These are phyloP conservation scores for Samsoniella hepiali DNA, from an alignment of 2,329 filamentous ascomycete genomes.

Conservation along the genomic window DNA sequence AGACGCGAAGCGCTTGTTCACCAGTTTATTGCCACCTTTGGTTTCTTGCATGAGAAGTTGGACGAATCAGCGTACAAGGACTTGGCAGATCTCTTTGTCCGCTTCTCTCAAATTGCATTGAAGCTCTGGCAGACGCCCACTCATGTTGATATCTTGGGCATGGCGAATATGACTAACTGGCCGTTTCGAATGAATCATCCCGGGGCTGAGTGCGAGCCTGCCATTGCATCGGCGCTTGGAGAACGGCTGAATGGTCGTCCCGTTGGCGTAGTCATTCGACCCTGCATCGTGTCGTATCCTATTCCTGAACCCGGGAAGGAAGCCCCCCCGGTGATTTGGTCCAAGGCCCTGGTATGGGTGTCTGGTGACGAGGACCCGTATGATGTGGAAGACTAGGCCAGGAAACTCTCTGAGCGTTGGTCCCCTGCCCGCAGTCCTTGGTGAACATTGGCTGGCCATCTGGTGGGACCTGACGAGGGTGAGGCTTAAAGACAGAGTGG, in stretches of 20 bases:
- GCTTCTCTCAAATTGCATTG: background rate
- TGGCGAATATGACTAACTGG: fast-evolving
- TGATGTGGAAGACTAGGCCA: background rate
- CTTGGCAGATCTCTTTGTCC: background rate
- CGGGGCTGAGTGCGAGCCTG: background rate
- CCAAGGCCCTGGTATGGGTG: constrained; percentile 10
- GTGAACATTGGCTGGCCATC: background rate
- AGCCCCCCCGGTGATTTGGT: background rate
- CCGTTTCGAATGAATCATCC: background rate
- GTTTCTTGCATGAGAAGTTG: background rate
- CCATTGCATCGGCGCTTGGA: background rate
- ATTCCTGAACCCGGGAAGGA: background rate
- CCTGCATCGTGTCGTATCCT: background rate
- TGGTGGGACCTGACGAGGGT: no score
- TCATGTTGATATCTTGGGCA: fast-evolving
- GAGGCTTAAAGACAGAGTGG: no score
- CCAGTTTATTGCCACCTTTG: background rate
- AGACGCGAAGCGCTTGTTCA: fast-evolving
- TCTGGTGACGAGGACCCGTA: background rate
- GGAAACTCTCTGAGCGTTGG: no score
- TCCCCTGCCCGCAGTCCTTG: no score
- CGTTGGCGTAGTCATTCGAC: background rate
- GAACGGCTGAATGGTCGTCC: background rate
- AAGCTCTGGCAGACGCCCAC: background rate
- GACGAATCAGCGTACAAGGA: background rate